Conservation (phyloP, 306 rosid genomes). For the Glycine soja region DNA sequence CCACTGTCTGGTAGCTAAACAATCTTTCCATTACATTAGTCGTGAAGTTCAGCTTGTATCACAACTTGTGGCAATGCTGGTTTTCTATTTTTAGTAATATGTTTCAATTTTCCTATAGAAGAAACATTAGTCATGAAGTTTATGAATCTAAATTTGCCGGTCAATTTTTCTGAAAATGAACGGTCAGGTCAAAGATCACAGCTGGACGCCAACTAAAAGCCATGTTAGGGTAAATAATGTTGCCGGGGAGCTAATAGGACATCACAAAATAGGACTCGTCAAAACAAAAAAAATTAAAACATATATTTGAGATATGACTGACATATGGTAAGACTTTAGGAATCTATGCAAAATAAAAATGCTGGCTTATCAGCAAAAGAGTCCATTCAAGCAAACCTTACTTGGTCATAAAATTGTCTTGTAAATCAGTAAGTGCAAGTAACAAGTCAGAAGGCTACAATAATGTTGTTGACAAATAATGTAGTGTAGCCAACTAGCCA, state of each 20-base stretch:
- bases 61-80: no score
- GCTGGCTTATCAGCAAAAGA: not conserved
- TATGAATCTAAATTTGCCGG: no score
- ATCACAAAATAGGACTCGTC: not conserved
- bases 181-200: no score
- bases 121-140: no score
- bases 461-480: not conserved
- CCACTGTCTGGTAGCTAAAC: not conserved
- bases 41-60: no score
- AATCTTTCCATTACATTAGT: not conserved
- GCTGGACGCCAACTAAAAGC: no score
- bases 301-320: not conserved
- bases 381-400: not conserved
- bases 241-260: not conserved
- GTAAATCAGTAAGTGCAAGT: not conserved
- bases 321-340: not conserved
- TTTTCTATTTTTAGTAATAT: no score
- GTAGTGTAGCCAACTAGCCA: not conserved
- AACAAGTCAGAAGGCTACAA: not conserved
- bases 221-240: not conserved
- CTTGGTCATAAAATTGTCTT: not conserved
- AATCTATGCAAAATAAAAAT: no score
- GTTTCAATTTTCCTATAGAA: no score
- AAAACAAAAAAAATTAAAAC: not conserved
- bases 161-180: no score